These are phyloP conservation scores for Stygiomarasmius scandens DNA, from an alignment of 1,284 basidiomycete genomes.

Conservation along the genomic window DNA sequence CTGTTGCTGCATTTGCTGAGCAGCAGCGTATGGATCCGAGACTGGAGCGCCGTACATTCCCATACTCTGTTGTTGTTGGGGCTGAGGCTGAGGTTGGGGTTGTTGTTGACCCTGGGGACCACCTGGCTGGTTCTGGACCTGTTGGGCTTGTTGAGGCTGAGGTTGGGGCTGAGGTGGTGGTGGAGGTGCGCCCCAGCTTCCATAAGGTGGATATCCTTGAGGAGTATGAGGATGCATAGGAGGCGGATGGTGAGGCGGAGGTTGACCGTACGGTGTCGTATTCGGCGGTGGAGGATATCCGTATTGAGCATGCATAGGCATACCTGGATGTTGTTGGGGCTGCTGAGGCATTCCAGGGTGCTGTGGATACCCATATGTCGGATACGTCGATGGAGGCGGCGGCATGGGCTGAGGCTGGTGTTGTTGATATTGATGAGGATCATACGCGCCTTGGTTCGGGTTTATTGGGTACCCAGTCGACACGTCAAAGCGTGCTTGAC, in stretches of 20 bases:
- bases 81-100: constrained; percentile 31
- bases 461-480: neutral
- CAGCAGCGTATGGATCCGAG: constrained; percentile 3
- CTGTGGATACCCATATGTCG: neutral
- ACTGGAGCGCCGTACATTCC: neutral
- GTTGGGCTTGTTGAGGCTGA: neutral
- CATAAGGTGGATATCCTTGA: constrained; percentile 19
- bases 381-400: constrained; percentile 13
- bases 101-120: constrained; percentile 8
- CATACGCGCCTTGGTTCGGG: neutral
- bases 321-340: constrained; percentile 14
- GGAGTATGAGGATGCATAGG: constrained; percentile 4
- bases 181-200: no score
- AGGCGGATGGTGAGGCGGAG: neutral
- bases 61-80: constrained; percentile 15
- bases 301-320: constrained; percentile 8
- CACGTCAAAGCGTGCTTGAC: neutral
- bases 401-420: constrained; percentile 17
- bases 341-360: constrained; percentile 13
- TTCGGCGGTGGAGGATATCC: constrained; percentile 5
- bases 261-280: constrained; percentile 1
- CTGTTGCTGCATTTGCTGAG: constrained; percentile 21
- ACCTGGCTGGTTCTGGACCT: neutral
- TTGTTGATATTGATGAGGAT: constrained; percentile 13
- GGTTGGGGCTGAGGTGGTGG: neutral